Percentiles rank a stretch among this genome's conserved stretches.
phyloP scores from a whole-genome alignment of 768 basidiomycete genomes.

The Trametes maxima region DNA sequence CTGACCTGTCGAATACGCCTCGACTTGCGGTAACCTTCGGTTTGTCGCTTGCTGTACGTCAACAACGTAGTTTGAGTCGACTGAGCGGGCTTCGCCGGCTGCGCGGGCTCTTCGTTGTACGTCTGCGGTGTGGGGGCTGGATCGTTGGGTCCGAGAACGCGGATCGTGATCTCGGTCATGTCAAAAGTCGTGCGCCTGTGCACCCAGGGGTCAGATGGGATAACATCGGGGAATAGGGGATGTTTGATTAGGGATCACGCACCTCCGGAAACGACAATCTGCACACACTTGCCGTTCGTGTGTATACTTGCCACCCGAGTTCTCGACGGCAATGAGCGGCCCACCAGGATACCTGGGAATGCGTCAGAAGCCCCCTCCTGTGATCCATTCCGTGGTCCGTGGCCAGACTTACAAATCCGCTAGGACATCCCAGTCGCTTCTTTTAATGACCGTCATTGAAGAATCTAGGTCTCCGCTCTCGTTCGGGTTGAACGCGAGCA shows the following conservation, averaged over 20 bases:
- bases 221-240: background rate
- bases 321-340: conserved; percentile 54
- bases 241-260: conserved; percentile 16
- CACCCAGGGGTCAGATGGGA: conserved; percentile 7
- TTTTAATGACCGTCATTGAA: conserved; percentile 56
- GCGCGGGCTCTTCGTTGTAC: conserved; percentile 31
- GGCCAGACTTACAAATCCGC: conserved; percentile 52
- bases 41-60: conserved; percentile 43
- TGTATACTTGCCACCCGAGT: conserved; percentile 37
- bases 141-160: conserved; percentile 41
- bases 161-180: conserved; percentile 63
- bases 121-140: conserved; percentile 32
- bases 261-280: conserved; percentile 65
- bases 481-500: conserved; percentile 69
- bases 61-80: conserved; percentile 30
- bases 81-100: conserved; percentile 13
- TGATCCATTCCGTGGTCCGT: too few species aligned
- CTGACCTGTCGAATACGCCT: conserved; percentile 65
- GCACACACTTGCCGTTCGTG: conserved; percentile 59
- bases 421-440: conserved; percentile 66
- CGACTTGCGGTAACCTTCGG: conserved; percentile 53
- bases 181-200: conserved; percentile 58
- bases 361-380: background rate
- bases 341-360: conserved; percentile 55
- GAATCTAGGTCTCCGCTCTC: conserved; percentile 58